Evolutionary conservation across 257 asterid genomes (phyloP), one percentile per base, ranked within the genome.

Genomic region (Knoxia roxburghii): DNA sequence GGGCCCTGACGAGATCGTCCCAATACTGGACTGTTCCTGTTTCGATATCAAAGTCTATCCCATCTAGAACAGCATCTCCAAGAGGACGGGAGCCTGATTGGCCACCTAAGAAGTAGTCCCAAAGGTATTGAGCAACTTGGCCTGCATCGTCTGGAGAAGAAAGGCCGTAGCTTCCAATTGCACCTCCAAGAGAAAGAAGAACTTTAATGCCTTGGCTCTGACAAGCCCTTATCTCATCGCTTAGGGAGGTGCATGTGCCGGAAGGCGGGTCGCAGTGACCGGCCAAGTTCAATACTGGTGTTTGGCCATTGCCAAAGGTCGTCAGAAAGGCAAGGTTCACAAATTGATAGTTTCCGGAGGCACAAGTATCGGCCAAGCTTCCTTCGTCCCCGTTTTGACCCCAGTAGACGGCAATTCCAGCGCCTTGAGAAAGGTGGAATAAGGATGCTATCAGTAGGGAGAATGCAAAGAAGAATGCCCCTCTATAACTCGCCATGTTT

Each of bases 301-400:
- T 73, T 54, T 63, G 83, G 60, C 83, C 82, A 24, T 4, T 45
- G 30, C 93, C 93, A 41, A 89, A 84, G n/a, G 78, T 75, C 0
- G 65, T 51, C n/a, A 88, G 55, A 56, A 86, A 86, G 5, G 76
- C 88, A 2, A 85, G 62, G 78, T 69, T 85, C 35, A 85, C 77
- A 60, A 18, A 78, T 21, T 67, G 70, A 61, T 77, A 85, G 71
- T 71, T 56, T 0, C 90, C 81, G 17, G 88, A 67, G 41, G 78
- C 74, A 48, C 95, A 85, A 3, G 95, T 65, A 5, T 65, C 88
- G 32, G 79, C 53, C 20, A 87, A 75, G 64, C 62, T 43, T 0
- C 88, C 89, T 78, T 85, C 89, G 5, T 39, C 23, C 13, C 85
- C 88, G 69, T 76, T 67, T 68, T 87, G 92, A 63, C 92, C 95